phyloP scores from a whole-genome alignment of 2,329 filamentous ascomycete genomes.

The Talaromyces sp. region DNA sequence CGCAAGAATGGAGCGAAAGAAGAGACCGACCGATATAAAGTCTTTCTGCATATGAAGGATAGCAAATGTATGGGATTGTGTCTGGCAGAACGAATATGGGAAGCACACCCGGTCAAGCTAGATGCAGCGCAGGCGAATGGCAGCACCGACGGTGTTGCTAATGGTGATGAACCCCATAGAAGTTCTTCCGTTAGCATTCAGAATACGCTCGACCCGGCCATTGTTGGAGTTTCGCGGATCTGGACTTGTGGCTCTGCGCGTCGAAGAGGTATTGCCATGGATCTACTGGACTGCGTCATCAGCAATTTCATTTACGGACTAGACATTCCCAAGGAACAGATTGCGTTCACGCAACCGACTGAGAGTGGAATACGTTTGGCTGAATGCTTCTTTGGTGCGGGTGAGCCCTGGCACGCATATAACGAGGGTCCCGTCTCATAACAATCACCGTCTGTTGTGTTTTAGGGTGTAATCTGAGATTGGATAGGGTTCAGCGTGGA shows the following conservation, averaged over 20 bases:
- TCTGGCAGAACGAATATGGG: constrained; percentile 56
- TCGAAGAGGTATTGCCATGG: constrained; percentile 53
- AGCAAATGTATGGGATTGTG: constrained; percentile 59
- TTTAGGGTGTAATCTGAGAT: not conserved
- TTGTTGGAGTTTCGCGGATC: constrained; percentile 60
- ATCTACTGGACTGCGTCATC: constrained; percentile 53
- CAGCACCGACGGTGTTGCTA: not conserved
- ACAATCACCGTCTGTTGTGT: too few species aligned
- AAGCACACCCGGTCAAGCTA: constrained; percentile 49
- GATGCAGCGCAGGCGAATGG: constrained; percentile 18
- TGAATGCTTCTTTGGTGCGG: constrained; percentile 52
- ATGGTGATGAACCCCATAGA: constrained; percentile 17
- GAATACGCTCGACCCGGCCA: constrained; percentile 41
- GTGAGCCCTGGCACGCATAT: constrained; percentile 58
- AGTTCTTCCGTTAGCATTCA: constrained; percentile 45
- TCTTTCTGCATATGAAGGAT: constrained; percentile 57
- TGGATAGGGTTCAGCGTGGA: not conserved
- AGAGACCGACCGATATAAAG: constrained; percentile 50
- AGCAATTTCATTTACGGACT: constrained; percentile 53
- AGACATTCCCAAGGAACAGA: constrained; percentile 49
- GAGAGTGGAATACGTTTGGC: constrained; percentile 55
- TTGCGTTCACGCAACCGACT: constrained; percentile 64
- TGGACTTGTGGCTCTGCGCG: constrained; percentile 58
- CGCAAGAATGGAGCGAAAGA: constrained; percentile 30
- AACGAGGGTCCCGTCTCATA: constrained; percentile 33